phyloP scores from a whole-genome alignment of 257 asterid species.

The Solanum chilense region DNA sequence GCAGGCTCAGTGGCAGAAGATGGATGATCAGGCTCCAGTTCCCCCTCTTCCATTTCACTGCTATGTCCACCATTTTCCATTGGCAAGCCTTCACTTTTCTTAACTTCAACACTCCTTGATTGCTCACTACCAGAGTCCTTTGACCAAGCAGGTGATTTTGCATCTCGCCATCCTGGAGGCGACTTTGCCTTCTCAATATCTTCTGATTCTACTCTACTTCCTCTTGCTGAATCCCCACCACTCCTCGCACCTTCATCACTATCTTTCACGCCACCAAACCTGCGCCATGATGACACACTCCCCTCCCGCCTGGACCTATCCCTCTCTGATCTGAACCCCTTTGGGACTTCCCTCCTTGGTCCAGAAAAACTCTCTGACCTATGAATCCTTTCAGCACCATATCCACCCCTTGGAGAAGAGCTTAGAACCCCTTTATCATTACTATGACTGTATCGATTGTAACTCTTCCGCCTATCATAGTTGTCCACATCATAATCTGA shows the following conservation, averaged over 20 bases:
- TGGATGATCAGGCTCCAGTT: conserved; percentile 81
- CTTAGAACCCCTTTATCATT: conserved; percentile 57
- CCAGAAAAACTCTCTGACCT: conserved; percentile 85
- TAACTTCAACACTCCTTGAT: conserved; percentile 70
- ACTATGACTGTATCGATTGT: conserved; percentile 57
- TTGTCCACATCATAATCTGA: conserved; percentile 56
- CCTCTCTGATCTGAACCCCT: conserved; percentile 94
- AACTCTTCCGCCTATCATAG: conserved; percentile 66
- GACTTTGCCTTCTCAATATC: conserved; percentile 58
- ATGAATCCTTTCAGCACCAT: conserved; percentile 58
- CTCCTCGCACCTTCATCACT: conserved; percentile 57
- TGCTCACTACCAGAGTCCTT: conserved; percentile 93
- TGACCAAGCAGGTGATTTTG: conserved; percentile 84
- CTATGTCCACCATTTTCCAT: conserved; percentile 55
- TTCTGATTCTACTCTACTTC: conserved; percentile 39
- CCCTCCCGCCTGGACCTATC: conserved; percentile 84
- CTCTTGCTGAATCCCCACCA: conserved; percentile 47
- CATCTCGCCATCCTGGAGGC: conserved; percentile 47
- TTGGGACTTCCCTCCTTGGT: conserved; percentile 80
- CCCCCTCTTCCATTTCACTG: conserved; percentile 95
- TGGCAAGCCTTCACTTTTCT: conserved; percentile 51
- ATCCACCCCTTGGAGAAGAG: conserved; percentile 63
- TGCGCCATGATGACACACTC: conserved; percentile 80
- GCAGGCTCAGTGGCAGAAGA: conserved; percentile 21
- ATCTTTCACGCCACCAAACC: conserved; percentile 65